Base-by-base conservation (phyloP, 768 basidiomycete species). In the Auricularia heimuer region DNA sequence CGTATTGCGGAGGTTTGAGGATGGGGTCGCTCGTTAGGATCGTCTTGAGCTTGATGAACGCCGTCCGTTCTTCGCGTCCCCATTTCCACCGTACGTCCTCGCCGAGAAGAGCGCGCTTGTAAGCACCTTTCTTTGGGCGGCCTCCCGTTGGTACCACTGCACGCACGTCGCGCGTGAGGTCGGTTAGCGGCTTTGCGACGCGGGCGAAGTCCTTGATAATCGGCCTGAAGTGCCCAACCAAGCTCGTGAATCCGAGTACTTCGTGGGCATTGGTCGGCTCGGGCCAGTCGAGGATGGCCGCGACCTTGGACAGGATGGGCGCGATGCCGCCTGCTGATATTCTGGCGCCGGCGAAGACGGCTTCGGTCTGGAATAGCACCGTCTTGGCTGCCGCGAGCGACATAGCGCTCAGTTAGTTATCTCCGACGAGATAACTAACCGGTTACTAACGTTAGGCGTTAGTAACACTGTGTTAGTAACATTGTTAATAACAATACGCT, bases 351-450 rank as follows among this genome's bases (percentile, higher is more conserved):
- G 76, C 76, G 62, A 80, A 80, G 0, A 75, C 70, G 0, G 72
- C 72, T 39, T 77, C 73, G 0, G 73, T 72, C 69, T 78, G 70
- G 68, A 80, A 80, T 0, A 80, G 68, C 34, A 69, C 45, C 0
- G 72, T 69, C 58, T 80, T 81, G 1, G 64, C 60, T 3, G 78
- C 69, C 1, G 78, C 76, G 2, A 81, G n/a, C 66, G 0, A n/a
- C n/a, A n/a, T n/a, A n/a, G n/a, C n/a, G n/a, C n/a, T n/a, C n/a
- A n/a, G n/a, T n/a, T n/a, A n/a, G n/a, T n/a, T n/a, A n/a, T n/a
- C n/a, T n/a, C n/a, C n/a, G n/a, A n/a, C n/a, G n/a, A n/a, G n/a
- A n/a, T n/a, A n/a, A n/a, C n/a, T n/a, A n/a, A n/a, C n/a, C n/a
- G n/a, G n/a, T n/a, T n/a, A n/a, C n/a, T n/a, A n/a, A n/a, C n/a